Conservation (phyloP, 106 monocot genomes). For the Platanthera guangdongensis region DNA sequence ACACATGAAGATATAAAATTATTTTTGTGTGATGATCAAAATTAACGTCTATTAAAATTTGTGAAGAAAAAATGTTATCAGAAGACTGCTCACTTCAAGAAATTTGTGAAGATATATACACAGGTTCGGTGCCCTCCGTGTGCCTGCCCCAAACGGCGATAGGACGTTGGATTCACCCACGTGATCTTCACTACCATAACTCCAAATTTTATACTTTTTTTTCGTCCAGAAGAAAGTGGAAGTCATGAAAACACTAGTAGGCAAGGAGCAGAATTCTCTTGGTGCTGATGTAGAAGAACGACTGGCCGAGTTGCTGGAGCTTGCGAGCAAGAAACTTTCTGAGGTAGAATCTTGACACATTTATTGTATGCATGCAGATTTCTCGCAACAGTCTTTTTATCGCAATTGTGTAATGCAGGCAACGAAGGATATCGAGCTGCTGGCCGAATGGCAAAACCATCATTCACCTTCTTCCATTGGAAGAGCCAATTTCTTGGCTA, state of each 20-base stretch:
- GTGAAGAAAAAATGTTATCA: too few relatives aligned
- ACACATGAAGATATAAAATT: too few relatives aligned
- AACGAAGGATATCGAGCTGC: background rate
- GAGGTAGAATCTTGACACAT: constrained; percentile 1
- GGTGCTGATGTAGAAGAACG: constrained; percentile 27
- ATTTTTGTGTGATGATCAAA: too few relatives aligned
- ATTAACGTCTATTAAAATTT: too few relatives aligned
- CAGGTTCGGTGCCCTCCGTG: too few relatives aligned
- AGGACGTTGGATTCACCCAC: too few relatives aligned
- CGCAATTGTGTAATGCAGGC: background rate
- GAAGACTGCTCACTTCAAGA: too few relatives aligned
- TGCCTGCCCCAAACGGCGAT: too few relatives aligned
- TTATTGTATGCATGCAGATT: background rate
- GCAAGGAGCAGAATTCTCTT: constrained; percentile 22
- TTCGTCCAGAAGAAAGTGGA: constrained; percentile 4
- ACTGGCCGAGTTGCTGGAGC: constrained; percentile 13
- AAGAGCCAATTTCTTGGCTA: background rate
- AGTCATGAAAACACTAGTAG: constrained; percentile 25
- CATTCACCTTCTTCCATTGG: background rate
- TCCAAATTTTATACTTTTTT: too few relatives aligned
- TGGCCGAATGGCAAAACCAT: background rate
- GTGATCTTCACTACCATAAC: too few relatives aligned
- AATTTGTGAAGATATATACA: too few relatives aligned
- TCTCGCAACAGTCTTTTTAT: background rate
- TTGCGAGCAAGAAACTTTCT: background rate